Evolutionary conservation across 2,329 filamentous ascomycete species (phyloP).

Genomic region (Biscogniauxia sp.): DNA sequence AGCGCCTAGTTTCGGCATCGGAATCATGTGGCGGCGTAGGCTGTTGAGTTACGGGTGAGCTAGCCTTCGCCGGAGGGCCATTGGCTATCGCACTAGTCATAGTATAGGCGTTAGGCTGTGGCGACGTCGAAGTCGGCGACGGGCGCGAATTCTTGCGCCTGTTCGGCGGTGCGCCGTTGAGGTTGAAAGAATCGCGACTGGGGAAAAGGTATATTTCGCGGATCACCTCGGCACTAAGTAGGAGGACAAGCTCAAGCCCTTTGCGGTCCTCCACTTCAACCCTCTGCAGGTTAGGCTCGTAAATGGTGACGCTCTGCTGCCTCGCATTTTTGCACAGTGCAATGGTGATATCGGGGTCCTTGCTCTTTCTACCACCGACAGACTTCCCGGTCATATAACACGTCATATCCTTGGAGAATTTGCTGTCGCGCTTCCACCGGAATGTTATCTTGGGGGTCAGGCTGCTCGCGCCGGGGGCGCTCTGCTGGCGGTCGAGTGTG

Average conservation of each 20-base stretch:
- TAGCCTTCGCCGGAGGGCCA: slow-evolving; percentile 40
- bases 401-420: slow-evolving; percentile 81
- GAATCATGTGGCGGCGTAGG: slow-evolving; percentile 31
- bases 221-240: slow-evolving; percentile 62
- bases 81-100: slow-evolving; percentile 45
- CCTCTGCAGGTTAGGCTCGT: slow-evolving; percentile 87
- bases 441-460: slow-evolving; percentile 75
- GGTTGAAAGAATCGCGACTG: slow-evolving; percentile 75
- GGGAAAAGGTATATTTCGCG: slow-evolving; percentile 64
- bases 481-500: slow-evolving; percentile 70
- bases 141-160: slow-evolving; percentile 47
- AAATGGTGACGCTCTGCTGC: slow-evolving; percentile 70
- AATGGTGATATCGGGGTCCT: slow-evolving; percentile 94
- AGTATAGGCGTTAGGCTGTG: slow-evolving; percentile 24
- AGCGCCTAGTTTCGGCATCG: slow-evolving; percentile 74
- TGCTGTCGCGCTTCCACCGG: slow-evolving; percentile 85
- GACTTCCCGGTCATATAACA: slow-evolving; percentile 83
- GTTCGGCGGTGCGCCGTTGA: slow-evolving; percentile 44
- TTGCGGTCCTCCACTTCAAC: slow-evolving; percentile 94
- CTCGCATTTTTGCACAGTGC: slow-evolving; percentile 76
- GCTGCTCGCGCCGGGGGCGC: slow-evolving; percentile 52
- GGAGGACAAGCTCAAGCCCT: slow-evolving; percentile 80
- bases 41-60: slow-evolving; percentile 25
- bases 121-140: slow-evolving; percentile 26
- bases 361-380: slow-evolving; percentile 71